A percentile compares a stretch with the other conserved stretches of the same genome.
These are phyloP conservation scores for Heliocybe sulcata DNA, from an alignment of 1,284 basidiomycete species.

Conservation along the genomic window DNA sequence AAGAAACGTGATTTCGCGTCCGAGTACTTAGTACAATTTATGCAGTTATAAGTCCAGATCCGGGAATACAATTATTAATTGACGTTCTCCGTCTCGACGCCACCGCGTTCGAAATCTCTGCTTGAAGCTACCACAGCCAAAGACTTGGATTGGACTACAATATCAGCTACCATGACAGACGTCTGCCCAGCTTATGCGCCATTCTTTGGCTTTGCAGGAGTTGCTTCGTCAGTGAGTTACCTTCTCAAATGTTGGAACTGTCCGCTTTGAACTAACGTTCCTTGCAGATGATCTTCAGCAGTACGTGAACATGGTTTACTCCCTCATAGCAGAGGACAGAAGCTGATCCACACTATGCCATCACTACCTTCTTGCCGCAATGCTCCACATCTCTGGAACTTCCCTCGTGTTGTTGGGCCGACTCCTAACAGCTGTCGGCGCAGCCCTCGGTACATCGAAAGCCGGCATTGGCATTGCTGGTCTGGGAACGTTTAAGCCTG, in stretches of 20 bases:
- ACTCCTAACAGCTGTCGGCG: conserved; percentile 69
- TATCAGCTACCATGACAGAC: background rate
- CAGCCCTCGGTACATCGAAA: conserved; percentile 96
- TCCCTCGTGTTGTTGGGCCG: background rate
- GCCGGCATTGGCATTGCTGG: conserved; percentile 98
- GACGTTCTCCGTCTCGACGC: no score
- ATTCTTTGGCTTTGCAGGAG: conserved; percentile 82
- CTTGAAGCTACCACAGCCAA: no score
- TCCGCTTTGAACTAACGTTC: conserved; percentile 5
- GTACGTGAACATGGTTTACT: conserved; percentile 37
- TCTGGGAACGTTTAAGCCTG: conserved; percentile 89
- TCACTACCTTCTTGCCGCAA: background rate
- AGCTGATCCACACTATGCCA: background rate
- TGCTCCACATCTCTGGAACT: background rate
- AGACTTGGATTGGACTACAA: background rate
- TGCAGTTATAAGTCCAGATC: background rate
- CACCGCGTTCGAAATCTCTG: no score
- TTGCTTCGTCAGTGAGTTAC: conserved; percentile 64
- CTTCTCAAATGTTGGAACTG: background rate
- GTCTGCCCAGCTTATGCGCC: conserved; percentile 77
- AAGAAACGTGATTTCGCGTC: background rate
- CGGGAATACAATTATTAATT: background rate
- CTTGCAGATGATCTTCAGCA: conserved; percentile 80
- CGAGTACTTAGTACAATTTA: background rate
- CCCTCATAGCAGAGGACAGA: background rate